phyloP scores from a whole-genome alignment of 2,329 filamentous ascomycete genomes.

The Xylariaceae sp. region DNA sequence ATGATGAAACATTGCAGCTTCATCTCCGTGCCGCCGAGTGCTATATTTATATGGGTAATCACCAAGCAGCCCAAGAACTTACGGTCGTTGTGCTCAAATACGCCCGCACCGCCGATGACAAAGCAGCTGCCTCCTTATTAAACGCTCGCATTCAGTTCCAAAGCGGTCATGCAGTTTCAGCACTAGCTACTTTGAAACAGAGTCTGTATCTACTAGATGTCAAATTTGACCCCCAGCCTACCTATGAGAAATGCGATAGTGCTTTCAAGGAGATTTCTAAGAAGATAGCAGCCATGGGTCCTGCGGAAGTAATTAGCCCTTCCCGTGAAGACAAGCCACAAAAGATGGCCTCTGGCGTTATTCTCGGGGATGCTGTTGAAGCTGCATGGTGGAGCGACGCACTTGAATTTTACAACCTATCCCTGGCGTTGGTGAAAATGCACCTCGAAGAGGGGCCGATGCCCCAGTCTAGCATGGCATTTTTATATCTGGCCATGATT shows the following conservation, averaged over 20 bases:
- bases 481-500: slow-evolving; percentile 63
- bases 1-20: slow-evolving; percentile 78
- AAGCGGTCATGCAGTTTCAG: slow-evolving; percentile 62
- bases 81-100: slow-evolving; percentile 64
- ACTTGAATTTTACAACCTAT: slow-evolving; percentile 66
- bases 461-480: slow-evolving; percentile 63
- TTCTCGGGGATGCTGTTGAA: slow-evolving; percentile 63
- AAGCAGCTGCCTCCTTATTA: slow-evolving; percentile 76
- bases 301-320: slow-evolving; percentile 40
- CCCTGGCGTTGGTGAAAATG: slow-evolving; percentile 60
- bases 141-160: slow-evolving; percentile 74
- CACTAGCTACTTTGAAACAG: slow-evolving; percentile 63
- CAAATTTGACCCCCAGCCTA: slow-evolving; percentile 57
- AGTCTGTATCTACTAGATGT: slow-evolving; percentile 67
- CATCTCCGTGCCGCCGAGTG: slow-evolving; percentile 77
- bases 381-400: slow-evolving; percentile 69
- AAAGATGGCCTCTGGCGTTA: slow-evolving; percentile 59
- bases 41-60: slow-evolving; percentile 71
- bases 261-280: slow-evolving; percentile 62
- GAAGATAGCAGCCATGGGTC: slow-evolving; percentile 54
- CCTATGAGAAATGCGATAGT: slow-evolving; percentile 70
- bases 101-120: slow-evolving; percentile 68
- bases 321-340: slow-evolving; percentile 43
- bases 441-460: slow-evolving; percentile 60
- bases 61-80: slow-evolving; percentile 60